Conservation (phyloP, 2,329 filamentous ascomycete species). For the Trichoderma sp. region DNA sequence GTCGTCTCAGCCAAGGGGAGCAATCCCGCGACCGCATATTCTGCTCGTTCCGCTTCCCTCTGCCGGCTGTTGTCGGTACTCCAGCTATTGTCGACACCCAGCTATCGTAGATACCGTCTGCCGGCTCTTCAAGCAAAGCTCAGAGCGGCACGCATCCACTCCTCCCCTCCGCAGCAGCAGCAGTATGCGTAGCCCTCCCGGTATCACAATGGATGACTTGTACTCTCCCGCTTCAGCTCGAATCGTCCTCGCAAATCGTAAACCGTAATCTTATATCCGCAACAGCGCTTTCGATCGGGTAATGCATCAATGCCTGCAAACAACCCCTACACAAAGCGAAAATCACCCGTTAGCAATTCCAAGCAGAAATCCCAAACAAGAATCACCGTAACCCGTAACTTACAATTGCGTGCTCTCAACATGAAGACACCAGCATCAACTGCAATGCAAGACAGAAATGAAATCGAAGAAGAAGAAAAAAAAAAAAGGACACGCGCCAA, state of each 20-base stretch:
- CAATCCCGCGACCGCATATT: conserved; percentile 16
- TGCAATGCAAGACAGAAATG: neutral
- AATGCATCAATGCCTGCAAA: neutral
- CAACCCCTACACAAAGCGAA: neutral
- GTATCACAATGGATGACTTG: neutral
- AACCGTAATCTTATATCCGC: neutral
- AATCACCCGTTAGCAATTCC: neutral
- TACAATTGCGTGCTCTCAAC: neutral
- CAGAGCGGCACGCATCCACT: neutral
- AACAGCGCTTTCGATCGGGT: neutral
- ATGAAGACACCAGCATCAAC: neutral
- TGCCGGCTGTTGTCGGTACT: neutral
- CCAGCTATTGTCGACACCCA: neutral
- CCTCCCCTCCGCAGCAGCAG: neutral
- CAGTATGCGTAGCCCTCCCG: neutral
- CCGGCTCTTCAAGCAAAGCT: neutral
- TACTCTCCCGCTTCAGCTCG: neutral
- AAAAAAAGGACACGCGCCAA: neutral
- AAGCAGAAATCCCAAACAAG: neutral
- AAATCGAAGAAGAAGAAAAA: neutral
- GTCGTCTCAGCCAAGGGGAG: conserved; percentile 2
- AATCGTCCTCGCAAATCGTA: neutral
- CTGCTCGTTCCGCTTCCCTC: neutral
- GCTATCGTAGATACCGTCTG: neutral
- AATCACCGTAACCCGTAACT: neutral